Conservation (phyloP, 164 flowering plant species). For the Aristolochia californica region DNA sequence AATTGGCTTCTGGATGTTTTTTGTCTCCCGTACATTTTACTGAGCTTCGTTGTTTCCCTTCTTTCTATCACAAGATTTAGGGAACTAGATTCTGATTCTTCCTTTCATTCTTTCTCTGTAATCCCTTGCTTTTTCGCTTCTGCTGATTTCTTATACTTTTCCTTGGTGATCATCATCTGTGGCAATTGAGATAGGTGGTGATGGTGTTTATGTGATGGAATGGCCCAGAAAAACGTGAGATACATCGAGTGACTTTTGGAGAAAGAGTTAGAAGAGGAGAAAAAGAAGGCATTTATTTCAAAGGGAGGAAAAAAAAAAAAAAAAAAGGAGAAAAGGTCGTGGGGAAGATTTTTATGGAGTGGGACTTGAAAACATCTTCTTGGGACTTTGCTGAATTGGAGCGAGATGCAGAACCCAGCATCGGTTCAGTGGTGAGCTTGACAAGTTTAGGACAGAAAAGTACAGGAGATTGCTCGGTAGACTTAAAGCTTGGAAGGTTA, state of each 20-base stretch:
- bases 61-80: background rate
- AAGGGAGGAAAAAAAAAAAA: conserved; percentile 4
- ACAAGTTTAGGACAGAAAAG: conserved; percentile 17
- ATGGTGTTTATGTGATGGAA: no score
- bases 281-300: background rate
- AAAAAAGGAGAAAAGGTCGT: background rate
- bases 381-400: conserved; percentile 19
- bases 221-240: background rate
- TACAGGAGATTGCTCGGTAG: conserved; percentile 27
- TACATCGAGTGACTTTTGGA: conserved; percentile 3
- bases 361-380: conserved; percentile 43
- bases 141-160: no score
- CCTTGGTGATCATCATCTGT: conserved; percentile 15
- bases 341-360: conserved; percentile 33
- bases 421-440: background rate
- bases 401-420: background rate
- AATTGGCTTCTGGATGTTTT: no score
- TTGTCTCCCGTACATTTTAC: background rate
- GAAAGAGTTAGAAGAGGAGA: background rate
- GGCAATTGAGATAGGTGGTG: background rate
- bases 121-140: no score
- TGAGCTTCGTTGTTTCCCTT: no score
- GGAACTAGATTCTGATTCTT: conserved; percentile 15
- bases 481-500: conserved; percentile 20
- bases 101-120: no score